These are phyloP conservation scores for Stephania yunnanensis DNA, from an alignment of 164 flowering plant species.

Conservation along the genomic window DNA sequence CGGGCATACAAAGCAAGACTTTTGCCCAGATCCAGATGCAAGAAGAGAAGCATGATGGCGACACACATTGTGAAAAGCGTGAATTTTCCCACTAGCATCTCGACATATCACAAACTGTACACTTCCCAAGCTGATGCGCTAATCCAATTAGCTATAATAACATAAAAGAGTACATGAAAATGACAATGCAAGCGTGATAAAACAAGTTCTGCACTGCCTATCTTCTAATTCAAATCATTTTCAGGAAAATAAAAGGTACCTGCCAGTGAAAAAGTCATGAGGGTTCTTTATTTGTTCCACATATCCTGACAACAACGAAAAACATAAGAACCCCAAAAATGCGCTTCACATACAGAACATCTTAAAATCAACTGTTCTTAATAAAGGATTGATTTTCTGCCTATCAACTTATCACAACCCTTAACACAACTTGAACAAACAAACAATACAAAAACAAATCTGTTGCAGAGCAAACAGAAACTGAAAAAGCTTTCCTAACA, in stretches of 20 bases:
- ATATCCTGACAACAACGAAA: conserved; percentile 39
- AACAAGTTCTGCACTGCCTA: too few relatives aligned
- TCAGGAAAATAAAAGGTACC: conserved; percentile 32
- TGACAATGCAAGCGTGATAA: not conserved
- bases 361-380: not conserved
- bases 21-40: conserved; percentile 65
- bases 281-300: conserved; percentile 61
- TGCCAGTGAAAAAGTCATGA: conserved; percentile 72
- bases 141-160: conserved; percentile 15
- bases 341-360: not conserved
- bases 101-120: conserved; percentile 75
- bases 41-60: conserved; percentile 92
- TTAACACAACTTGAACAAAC: too few relatives aligned
- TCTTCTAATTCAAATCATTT: too few relatives aligned
- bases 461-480: too few relatives aligned
- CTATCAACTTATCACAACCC: too few relatives aligned
- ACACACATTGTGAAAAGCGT: conserved; percentile 92
- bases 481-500: too few relatives aligned
- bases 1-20: conserved; percentile 87
- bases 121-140: conserved; percentile 60
- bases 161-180: conserved; percentile 4
- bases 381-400: too few relatives aligned
- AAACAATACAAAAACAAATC: too few relatives aligned
- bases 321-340: not conserved
- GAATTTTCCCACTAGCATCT: conserved; percentile 57